Evolutionary conservation across 257 asterid genomes (phyloP).

Genomic region (Plantago elongata): DNA sequence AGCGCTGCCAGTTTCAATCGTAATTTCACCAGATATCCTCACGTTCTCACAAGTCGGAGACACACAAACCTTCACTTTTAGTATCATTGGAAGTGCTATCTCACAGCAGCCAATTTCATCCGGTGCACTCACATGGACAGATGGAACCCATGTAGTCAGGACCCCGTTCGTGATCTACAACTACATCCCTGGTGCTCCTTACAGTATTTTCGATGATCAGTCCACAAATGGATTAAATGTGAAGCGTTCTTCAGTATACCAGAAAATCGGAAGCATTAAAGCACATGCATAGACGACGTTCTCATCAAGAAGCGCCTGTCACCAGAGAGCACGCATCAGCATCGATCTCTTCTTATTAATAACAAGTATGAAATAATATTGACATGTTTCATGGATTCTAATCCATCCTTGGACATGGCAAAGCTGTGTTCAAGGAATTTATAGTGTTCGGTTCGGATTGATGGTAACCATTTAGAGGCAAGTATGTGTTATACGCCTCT

Average conservation of each 20-base stretch:
- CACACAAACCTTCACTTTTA: conserved; percentile 41
- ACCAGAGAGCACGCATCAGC: neutral
- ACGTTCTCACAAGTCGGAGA: conserved; percentile 43
- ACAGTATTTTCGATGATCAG: conserved; percentile 6
- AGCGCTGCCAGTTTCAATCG: neutral
- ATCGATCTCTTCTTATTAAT: neutral
- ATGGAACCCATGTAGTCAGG: conserved; percentile 37
- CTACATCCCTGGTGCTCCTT: conserved; percentile 29
- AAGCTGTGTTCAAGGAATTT: conserved; percentile 3
- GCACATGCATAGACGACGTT: conserved; percentile 15
- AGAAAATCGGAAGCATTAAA: conserved; percentile 16
- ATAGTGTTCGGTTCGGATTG: neutral
- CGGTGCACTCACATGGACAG: conserved; percentile 40
- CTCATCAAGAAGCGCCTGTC: neutral
- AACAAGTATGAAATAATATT: conserved; percentile 8
- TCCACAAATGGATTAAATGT: conserved; percentile 12
- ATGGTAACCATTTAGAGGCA: conserved; percentile 13
- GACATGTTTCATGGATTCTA: neutral
- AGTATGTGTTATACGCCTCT: conserved; percentile 1
- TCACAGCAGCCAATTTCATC: conserved; percentile 48
- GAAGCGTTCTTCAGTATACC: conserved; percentile 19
- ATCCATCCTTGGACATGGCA: conserved; percentile 5
- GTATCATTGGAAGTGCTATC: conserved; percentile 38
- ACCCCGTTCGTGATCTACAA: conserved; percentile 47
- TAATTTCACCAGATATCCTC: conserved; percentile 37